Base-by-base conservation (phyloP, 179 eudicot species). In the Silene noctiflora region DNA sequence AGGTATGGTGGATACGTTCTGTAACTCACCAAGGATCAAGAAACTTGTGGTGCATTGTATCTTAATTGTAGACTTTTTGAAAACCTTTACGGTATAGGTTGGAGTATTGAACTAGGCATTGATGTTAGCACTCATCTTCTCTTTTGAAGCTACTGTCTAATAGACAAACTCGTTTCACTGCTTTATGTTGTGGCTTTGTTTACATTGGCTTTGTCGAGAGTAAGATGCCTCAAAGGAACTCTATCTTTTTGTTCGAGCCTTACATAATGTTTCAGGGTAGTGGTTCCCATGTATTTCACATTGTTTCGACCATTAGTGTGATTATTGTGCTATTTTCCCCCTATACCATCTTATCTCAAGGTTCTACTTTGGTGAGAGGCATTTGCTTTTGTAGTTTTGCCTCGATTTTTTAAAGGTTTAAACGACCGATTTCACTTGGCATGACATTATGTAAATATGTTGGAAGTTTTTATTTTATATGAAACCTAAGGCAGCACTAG, bases 201-300 rank as follows among this genome's bases (percentile, higher is more conserved):
- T 46, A 13, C 12, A 53, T 48, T 14, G 12, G 61, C 3, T n/a
- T n/a, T n/a, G n/a, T n/a, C n/a, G n/a, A n/a, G n/a, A n/a, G n/a
- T n/a, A n/a, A n/a, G n/a, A n/a, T 51, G 74, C 42, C 27, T 71
- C 25, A 13, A 71, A 71, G 62, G 21, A 71, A 53, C 42, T 24
- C 39, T 2, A 48, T 53, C 42, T 21, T 53, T 71, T 19, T 16
- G 22, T 21, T 69, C 24, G 53, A 67, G 27, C 71, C 20, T 39
- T 11, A 4, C 51, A 67, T 67, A 8, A 5, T 33, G 4, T 66
- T 29, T 31, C 67, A 63, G 46, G 11, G 11, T 39, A 24, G 70
- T 17, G 17, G 11, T 27, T 13, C 44, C 44, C 9, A 17, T 31
- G 42, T 65, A 67, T n/a, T 65, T 67, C 12, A n/a, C 24, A 33